Evolutionary conservation across 1,139 yeast genomes (phyloP).

Genomic region (Kodamaea fungicola): DNA sequence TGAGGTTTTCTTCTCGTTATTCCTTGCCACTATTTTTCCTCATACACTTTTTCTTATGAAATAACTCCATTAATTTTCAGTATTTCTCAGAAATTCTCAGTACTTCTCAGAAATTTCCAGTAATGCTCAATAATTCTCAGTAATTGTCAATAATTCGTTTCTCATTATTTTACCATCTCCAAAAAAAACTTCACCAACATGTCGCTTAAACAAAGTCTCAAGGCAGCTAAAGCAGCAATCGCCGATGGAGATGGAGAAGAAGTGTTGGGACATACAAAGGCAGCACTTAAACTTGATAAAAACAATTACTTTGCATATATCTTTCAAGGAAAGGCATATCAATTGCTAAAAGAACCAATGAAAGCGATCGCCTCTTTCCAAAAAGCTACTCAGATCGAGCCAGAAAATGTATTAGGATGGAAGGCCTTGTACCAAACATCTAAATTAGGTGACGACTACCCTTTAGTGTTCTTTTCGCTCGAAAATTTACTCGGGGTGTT

Average conservation of each 20-base stretch:
- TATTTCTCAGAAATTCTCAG: too few relatives aligned
- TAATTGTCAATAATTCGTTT: too few relatives aligned
- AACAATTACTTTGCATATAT: slow-evolving; percentile 63
- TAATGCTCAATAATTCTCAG: too few relatives aligned
- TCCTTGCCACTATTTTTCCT: too few relatives aligned
- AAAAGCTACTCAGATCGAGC: slow-evolving; percentile 55
- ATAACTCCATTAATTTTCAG: too few relatives aligned
- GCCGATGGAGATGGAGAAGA: slow-evolving; percentile 54
- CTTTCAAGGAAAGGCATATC: slow-evolving; percentile 59
- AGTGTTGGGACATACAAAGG: slow-evolving; percentile 50
- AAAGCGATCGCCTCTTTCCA: slow-evolving; percentile 50
- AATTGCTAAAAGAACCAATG: slow-evolving; percentile 33
- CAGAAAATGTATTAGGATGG: slow-evolving; percentile 67
- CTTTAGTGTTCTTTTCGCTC: slow-evolving; percentile 46
- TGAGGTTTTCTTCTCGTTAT: too few relatives aligned
- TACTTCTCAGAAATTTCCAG: too few relatives aligned
- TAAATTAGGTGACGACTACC: slow-evolving; percentile 34
- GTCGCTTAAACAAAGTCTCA: slow-evolving; percentile 40
- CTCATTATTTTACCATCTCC: not conserved
- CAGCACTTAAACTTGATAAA: slow-evolving; percentile 53
- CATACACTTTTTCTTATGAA: too few relatives aligned
- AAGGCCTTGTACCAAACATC: slow-evolving; percentile 59
- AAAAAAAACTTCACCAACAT: slow-evolving; percentile 1
- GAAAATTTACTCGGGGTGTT: slow-evolving; percentile 21
- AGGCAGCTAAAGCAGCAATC: slow-evolving; percentile 59